Percentiles rank a stretch among this genome's conserved stretches.
Conservation (phyloP, 78 protist species). For the Neovahlkampfia damariscottae region DNA sequence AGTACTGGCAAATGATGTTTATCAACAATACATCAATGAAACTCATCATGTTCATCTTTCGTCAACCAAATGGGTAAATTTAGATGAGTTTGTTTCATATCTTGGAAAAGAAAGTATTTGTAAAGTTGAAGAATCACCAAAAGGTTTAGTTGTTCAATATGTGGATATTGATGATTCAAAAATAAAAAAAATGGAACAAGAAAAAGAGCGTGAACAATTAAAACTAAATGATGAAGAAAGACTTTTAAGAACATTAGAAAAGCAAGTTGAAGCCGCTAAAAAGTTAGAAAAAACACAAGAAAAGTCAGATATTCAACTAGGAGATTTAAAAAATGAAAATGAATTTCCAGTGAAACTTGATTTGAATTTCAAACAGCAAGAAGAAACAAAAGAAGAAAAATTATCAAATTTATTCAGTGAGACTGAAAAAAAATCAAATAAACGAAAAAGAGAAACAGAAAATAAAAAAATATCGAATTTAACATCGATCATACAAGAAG, state of each 20-base stretch:
- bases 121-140: background rate
- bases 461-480: background rate
- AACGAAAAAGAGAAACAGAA: background rate
- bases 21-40: background rate
- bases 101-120: background rate
- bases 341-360: background rate
- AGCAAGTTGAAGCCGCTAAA: background rate
- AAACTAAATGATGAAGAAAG: background rate
- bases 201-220: background rate
- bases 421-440: background rate
- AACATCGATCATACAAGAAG: background rate
- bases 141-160: background rate
- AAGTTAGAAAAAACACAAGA: background rate
- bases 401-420: background rate
- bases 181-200: background rate
- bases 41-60: background rate
- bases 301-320: too few relatives aligned
- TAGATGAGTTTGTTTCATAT: constrained; percentile 5
- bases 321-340: background rate
- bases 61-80: constrained; percentile 1
- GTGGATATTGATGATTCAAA: background rate
- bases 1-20: background rate
- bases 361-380: background rate
- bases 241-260: background rate
- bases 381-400: background rate